These are phyloP conservation scores for Macrolepiota fuliginosa DNA, from an alignment of 768 basidiomycete genomes.

Conservation along the genomic window DNA sequence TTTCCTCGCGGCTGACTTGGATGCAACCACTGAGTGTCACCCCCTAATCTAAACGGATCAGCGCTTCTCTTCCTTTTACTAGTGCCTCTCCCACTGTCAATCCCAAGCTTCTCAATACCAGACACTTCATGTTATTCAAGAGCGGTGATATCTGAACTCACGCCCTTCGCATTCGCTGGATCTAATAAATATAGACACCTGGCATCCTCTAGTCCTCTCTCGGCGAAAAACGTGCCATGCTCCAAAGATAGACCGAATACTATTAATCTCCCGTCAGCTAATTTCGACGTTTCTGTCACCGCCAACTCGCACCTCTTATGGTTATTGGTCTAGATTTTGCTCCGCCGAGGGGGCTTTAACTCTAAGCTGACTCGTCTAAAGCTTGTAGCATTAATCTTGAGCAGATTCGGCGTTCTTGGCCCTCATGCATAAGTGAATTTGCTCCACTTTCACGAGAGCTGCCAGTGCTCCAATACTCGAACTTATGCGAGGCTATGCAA, in stretches of 20 bases:
- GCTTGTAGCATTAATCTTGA: not conserved
- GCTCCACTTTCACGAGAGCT: not conserved
- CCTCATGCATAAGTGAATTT: not conserved
- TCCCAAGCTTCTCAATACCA: not conserved
- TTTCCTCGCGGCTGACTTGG: not conserved
- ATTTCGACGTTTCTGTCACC: not conserved
- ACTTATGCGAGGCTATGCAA: not conserved
- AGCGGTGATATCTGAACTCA: not conserved
- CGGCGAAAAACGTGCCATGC: not conserved
- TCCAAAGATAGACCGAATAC: not conserved
- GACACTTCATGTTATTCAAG: not conserved
- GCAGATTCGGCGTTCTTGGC: not conserved
- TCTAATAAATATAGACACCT: not conserved
- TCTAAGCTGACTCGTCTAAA: not conserved
- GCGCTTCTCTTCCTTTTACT: not conserved
- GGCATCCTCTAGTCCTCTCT: not conserved
- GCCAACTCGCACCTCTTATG: not conserved
- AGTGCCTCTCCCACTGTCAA: not conserved
- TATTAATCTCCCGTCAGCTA: not conserved
- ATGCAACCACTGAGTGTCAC: no score
- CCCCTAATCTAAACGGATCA: not conserved
- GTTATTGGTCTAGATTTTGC: not conserved
- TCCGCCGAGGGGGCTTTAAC: not conserved
- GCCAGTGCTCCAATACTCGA: not conserved
- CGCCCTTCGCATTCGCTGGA: not conserved